Evolutionary conservation across 73 alveolate species (phyloP).

Genomic region (Paramecium sonneborni): DNA sequence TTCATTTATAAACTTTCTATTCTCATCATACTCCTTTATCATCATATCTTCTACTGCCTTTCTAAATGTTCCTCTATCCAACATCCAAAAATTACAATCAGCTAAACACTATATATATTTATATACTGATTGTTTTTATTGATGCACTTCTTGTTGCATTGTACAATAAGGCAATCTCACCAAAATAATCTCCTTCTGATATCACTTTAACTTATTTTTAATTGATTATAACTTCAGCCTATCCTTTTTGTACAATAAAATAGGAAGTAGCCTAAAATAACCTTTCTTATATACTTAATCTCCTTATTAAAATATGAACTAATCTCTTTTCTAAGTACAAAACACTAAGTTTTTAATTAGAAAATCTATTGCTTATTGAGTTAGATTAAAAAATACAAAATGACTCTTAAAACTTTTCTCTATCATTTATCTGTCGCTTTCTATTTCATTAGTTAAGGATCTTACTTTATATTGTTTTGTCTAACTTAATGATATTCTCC

Average conservation of each 20-base stretch:
- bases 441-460: background rate
- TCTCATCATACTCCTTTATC: conserved; percentile 53
- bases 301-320: conserved; percentile 32
- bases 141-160: conserved; percentile 66
- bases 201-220: background rate
- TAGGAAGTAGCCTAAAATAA: background rate
- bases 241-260: background rate
- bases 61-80: conserved; percentile 58
- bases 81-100: conserved; percentile 62
- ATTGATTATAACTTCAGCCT: conserved; percentile 9
- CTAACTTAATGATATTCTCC: background rate
- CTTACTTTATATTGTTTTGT: background rate
- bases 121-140: background rate
- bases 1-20: conserved; percentile 50
- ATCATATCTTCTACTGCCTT: conserved; percentile 49
- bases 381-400: conserved; percentile 8
- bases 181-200: conserved; percentile 50
- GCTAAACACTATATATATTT: background rate
- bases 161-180: conserved; percentile 58
- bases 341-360: background rate
- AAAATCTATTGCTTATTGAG: background rate
- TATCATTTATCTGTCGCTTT: background rate
- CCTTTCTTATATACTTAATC: background rate
- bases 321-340: background rate
- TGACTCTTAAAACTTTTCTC: conserved; percentile 37